A percentile compares a stretch with the other conserved stretches of the same genome.
Conservation (phyloP, 306 rosid genomes). For the Quercus wislizeni region DNA sequence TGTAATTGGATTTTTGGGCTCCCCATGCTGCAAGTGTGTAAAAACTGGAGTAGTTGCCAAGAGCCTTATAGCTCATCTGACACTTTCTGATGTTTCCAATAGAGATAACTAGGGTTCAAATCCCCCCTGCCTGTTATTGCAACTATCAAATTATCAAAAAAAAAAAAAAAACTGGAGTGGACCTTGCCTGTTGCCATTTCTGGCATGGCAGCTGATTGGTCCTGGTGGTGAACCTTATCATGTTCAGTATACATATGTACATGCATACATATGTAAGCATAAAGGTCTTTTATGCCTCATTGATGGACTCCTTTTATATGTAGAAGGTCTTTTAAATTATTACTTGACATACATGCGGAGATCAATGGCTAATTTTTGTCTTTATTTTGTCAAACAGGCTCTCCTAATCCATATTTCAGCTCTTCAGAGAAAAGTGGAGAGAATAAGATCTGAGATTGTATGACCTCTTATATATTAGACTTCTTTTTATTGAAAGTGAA, state of each 20-base stretch:
- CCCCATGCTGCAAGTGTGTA: too few relatives aligned
- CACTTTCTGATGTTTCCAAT: too few relatives aligned
- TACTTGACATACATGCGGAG: too few relatives aligned
- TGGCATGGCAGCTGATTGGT: not conserved
- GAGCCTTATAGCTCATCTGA: too few relatives aligned
- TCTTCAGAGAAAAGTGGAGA: slow-evolving; percentile 60
- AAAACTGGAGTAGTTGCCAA: too few relatives aligned
- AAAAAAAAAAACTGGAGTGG: not conserved
- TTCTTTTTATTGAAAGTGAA: slow-evolving; percentile 12
- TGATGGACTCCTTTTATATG: not conserved
- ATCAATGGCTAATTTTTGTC: slow-evolving; percentile 15
- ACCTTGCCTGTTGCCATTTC: not conserved
- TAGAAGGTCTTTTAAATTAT: not conserved
- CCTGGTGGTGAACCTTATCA: not conserved
- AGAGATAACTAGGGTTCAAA: too few relatives aligned
- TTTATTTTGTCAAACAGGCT: slow-evolving; percentile 56
- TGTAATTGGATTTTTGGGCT: too few relatives aligned
- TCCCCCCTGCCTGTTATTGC: too few relatives aligned
- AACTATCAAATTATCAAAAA: too few relatives aligned
- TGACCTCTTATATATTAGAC: slow-evolving; percentile 20
- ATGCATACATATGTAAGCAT: not conserved
- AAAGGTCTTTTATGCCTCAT: not conserved
- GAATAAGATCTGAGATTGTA: slow-evolving; percentile 74
- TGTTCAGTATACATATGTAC: not conserved
- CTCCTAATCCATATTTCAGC: slow-evolving; percentile 61